Conservation (phyloP, 768 basidiomycete species). For the Candolleomyces efflorescens region DNA sequence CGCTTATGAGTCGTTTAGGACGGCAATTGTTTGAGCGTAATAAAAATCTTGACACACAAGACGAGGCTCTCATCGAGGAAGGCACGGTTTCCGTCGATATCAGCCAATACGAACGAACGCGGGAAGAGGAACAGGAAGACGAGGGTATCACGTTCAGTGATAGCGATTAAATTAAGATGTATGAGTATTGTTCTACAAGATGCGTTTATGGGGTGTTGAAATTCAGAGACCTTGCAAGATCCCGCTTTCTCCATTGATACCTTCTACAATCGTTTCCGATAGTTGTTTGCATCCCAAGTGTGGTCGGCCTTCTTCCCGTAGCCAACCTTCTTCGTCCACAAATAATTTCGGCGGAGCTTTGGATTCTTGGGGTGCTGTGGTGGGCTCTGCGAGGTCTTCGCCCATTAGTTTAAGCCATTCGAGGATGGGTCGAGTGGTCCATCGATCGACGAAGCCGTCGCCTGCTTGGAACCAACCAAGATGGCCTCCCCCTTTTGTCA, state of each 20-base stretch:
- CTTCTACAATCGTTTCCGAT: constrained; percentile 48
- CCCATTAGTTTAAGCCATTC: constrained; percentile 65
- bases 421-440: constrained; percentile 68
- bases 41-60: constrained; percentile 56
- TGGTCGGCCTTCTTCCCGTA: constrained; percentile 54
- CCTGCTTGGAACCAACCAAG: constrained; percentile 77
- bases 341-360: constrained; percentile 30
- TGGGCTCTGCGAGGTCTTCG: constrained; percentile 47
- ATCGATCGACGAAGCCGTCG: constrained; percentile 41
- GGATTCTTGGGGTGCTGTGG: too few species aligned
- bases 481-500: constrained; percentile 69
- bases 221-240: constrained; percentile 57
- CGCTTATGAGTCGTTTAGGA: constrained; percentile 41
- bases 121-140: constrained; percentile 60
- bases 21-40: constrained; percentile 90
- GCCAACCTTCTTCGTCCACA: constrained; percentile 52
- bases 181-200: neutral
- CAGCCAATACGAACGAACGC: constrained; percentile 79
- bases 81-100: constrained; percentile 84
- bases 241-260: constrained; percentile 49
- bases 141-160: constrained; percentile 78
- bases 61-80: constrained; percentile 80
- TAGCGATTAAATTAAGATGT: constrained; percentile 56
- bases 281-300: constrained; percentile 56
- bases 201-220: neutral